Evolutionary conservation across 306 rosid species (phyloP).

Genomic region (Quercus alba): DNA sequence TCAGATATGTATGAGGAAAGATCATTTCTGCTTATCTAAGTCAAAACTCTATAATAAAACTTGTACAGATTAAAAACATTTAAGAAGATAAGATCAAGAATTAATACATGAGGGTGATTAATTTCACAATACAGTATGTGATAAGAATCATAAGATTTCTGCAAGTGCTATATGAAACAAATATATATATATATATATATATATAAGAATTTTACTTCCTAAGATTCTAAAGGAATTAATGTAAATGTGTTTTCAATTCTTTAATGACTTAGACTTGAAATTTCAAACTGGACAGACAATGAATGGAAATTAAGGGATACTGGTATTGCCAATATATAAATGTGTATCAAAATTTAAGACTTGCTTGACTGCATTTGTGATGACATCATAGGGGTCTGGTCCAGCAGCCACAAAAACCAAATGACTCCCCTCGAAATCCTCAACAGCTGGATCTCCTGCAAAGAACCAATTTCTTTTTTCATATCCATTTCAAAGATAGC

Average conservation of each 20-base stretch:
- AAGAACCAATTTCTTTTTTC: slow-evolving; percentile 13
- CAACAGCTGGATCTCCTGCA: slow-evolving; percentile 81
- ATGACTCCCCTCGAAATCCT: slow-evolving; percentile 75
- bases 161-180: neutral
- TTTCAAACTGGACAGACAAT: neutral
- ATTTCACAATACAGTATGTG: neutral
- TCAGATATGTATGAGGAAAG: neutral
- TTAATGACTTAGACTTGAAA: neutral
- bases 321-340: neutral
- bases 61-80: too few relatives aligned
- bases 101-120: neutral
- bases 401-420: slow-evolving; percentile 76
- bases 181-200: too few relatives aligned
- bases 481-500: neutral
- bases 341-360: slow-evolving; percentile 14
- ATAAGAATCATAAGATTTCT: neutral
- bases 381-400: slow-evolving; percentile 81
- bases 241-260: neutral
- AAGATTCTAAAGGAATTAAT: neutral
- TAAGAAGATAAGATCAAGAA: too few relatives aligned
- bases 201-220: neutral
- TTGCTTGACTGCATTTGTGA: slow-evolving; percentile 78
- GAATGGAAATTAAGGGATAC: neutral
- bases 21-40: neutral
- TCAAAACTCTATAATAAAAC: neutral